A percentile compares a stretch with the other conserved stretches of the same genome.
Conservation (phyloP, 1,139 yeast species). For the Geotrichum cucujoidarum region DNA sequence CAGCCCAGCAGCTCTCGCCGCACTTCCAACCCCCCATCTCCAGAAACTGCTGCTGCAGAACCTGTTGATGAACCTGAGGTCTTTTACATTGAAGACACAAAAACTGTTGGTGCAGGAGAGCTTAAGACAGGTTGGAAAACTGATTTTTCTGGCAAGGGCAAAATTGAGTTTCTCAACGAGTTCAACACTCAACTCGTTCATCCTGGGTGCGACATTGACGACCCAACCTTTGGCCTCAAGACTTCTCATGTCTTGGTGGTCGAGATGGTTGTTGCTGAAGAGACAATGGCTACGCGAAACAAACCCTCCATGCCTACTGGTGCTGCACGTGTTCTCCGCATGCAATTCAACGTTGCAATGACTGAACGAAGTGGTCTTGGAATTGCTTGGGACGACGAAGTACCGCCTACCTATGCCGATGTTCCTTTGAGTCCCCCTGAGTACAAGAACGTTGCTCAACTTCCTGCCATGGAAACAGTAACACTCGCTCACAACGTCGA, state of each 20-base stretch:
- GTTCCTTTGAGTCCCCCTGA: slow-evolving; percentile 86
- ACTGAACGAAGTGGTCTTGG: slow-evolving; percentile 95
- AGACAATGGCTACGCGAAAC: slow-evolving; percentile 42
- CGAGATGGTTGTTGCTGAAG: slow-evolving; percentile 93
- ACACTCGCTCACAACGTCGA: slow-evolving; percentile 1
- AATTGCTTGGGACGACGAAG: slow-evolving; percentile 98
- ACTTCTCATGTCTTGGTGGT: slow-evolving; percentile 72
- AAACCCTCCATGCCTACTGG: slow-evolving; percentile 57
- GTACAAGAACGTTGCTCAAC: slow-evolving; percentile 41
- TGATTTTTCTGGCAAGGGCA: slow-evolving; percentile 72
- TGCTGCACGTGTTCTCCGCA: slow-evolving; percentile 85
- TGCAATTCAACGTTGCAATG: slow-evolving; percentile 79
- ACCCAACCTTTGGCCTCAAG: slow-evolving; percentile 70
- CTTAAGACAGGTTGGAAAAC: slow-evolving; percentile 91
- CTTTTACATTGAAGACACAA: slow-evolving; percentile 59
- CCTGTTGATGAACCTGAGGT: slow-evolving; percentile 27
- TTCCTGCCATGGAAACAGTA: slow-evolving; percentile 33
- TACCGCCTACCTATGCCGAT: slow-evolving; percentile 91
- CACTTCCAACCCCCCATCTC: slow-evolving; percentile 25
- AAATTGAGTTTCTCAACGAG: slow-evolving; percentile 69
- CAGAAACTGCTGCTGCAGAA: slow-evolving; percentile 23
- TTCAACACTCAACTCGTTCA: slow-evolving; percentile 39
- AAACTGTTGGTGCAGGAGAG: slow-evolving; percentile 73
- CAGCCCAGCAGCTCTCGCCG: slow-evolving; percentile 21
- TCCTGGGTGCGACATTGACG: slow-evolving; percentile 75